Conservation (phyloP, 2,329 filamentous ascomycete species). For the Fusarium metavorans region DNA sequence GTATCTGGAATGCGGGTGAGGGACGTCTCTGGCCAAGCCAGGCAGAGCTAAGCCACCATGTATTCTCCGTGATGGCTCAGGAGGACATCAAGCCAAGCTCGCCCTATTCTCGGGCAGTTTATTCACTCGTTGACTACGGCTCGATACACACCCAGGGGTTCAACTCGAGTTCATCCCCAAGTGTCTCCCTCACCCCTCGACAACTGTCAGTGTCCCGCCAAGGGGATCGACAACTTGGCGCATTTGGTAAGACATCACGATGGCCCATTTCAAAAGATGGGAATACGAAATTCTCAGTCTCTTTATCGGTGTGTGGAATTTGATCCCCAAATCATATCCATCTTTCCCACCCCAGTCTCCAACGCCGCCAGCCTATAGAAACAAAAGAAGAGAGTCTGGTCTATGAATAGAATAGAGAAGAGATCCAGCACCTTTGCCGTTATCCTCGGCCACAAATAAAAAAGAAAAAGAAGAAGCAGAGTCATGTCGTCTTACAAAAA, state of each 20-base stretch:
- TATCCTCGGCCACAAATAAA: neutral
- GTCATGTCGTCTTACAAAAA: constrained; percentile 13
- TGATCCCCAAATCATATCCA: neutral
- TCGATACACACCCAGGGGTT: neutral
- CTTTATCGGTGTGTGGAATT: constrained; percentile 28
- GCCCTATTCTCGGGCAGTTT: neutral
- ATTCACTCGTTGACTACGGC: neutral
- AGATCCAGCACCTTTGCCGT: constrained; percentile 4
- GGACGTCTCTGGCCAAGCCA: neutral
- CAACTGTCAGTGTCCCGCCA: neutral
- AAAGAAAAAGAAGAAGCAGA: neutral
- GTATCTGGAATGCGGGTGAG: constrained; percentile 19
- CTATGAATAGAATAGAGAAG: constrained; percentile 33
- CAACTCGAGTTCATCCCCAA: neutral
- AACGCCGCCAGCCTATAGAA: constrained; percentile 29
- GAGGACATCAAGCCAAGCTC: neutral
- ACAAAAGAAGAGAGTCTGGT: constrained; percentile 18
- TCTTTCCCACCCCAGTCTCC: constrained; percentile 4
- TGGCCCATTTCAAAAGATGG: neutral
- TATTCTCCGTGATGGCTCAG: neutral
- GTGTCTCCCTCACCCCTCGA: neutral
- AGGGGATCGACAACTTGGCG: constrained; percentile 22
- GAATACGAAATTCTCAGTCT: constrained; percentile 9
- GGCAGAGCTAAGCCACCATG: neutral
- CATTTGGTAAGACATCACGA: constrained; percentile 7